Percentiles rank a stretch among this genome's conserved stretches.
phyloP scores from a whole-genome alignment of 768 basidiomycete genomes.

The Lactarius trivialis region DNA sequence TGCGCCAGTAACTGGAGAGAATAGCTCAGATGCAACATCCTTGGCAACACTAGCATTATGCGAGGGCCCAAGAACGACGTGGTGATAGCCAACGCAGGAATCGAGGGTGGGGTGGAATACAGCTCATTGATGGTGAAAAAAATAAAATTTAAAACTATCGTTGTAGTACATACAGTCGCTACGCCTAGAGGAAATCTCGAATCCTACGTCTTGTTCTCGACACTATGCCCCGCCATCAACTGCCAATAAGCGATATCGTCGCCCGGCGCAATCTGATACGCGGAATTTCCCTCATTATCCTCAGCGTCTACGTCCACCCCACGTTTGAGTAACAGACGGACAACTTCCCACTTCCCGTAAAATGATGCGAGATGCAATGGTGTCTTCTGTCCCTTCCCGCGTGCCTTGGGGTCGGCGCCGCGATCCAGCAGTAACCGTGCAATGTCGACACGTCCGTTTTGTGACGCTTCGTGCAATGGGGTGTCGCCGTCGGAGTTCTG shows the following conservation, averaged over 20 bases:
- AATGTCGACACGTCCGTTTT: background rate
- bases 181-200: background rate
- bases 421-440: background rate
- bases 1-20: too few species aligned
- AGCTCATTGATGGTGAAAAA: slow-evolving; percentile 7
- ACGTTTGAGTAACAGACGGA: background rate
- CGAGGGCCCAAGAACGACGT: too few species aligned
- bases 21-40: too few species aligned
- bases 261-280: background rate
- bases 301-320: background rate
- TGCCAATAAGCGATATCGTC: background rate
- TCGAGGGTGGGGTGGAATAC: too few species aligned
- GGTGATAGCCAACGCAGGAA: too few species aligned
- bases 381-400: background rate
- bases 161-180: background rate
- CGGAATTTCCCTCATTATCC: background rate
- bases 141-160: background rate
- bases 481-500: background rate
- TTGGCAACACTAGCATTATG: too few species aligned
- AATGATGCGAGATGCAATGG: background rate
- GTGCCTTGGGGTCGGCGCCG: background rate
- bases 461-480: background rate
- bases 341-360: too few species aligned
- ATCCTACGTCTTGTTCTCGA: background rate
- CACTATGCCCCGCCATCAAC: background rate